Evolutionary conservation across 129 eudicot species (phyloP).

Genomic region (Pittosporum tobira): DNA sequence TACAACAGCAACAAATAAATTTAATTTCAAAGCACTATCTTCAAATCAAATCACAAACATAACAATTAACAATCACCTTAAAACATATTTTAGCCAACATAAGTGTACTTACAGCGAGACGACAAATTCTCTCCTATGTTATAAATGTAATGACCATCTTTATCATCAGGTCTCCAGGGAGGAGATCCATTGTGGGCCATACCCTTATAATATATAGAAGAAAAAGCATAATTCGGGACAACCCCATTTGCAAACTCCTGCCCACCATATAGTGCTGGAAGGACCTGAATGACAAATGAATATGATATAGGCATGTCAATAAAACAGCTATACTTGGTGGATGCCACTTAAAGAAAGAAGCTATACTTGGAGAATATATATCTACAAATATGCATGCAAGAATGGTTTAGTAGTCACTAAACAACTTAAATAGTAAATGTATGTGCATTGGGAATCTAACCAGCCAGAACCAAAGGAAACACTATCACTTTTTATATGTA

Average conservation of each 20-base stretch:
- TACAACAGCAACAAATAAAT: neutral
- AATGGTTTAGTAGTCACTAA: neutral
- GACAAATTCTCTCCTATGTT: constrained; percentile 74
- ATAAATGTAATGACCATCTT: constrained; percentile 79
- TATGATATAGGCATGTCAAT: neutral
- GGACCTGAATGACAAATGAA: constrained; percentile 41
- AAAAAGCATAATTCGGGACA: constrained; percentile 60
- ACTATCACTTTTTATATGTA: no score
- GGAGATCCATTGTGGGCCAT: constrained; percentile 72
- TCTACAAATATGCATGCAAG: neutral
- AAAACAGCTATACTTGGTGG: neutral
- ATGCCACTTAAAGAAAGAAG: neutral
- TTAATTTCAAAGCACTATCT: no score
- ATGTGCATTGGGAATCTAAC: neutral
- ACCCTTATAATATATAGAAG: constrained; percentile 79
- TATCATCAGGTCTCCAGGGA: constrained; percentile 89
- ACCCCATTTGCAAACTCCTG: constrained; percentile 51
- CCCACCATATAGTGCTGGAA: constrained; percentile 57
- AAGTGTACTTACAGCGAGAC: constrained; percentile 64
- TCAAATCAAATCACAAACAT: neutral
- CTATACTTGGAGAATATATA: neutral
- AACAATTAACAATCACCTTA: neutral
- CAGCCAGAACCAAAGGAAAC: neutral
- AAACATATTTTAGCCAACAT: neutral
- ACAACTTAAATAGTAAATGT: neutral